A percentile compares a stretch with the other conserved stretches of the same genome.
These are phyloP conservation scores for Pyrenophora seminiperda DNA, from an alignment of 2,329 filamentous ascomycete species.

Conservation along the genomic window DNA sequence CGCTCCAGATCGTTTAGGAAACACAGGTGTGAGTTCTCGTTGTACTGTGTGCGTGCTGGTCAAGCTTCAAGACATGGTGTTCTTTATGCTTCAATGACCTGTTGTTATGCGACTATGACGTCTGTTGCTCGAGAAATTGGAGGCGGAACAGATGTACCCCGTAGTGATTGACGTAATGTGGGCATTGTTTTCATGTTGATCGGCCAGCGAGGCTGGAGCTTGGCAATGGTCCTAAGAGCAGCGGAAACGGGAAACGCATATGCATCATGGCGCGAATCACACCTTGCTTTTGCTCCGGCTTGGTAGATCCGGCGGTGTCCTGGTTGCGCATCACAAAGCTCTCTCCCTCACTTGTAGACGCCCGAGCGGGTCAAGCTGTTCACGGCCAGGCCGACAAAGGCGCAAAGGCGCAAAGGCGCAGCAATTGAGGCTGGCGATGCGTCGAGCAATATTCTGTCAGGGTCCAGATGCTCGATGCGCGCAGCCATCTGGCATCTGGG, in stretches of 20 bases:
- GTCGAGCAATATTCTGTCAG: conserved; percentile 6
- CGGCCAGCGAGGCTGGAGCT: conserved; percentile 14
- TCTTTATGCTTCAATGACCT: too few relatives aligned
- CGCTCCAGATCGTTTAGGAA: too few relatives aligned
- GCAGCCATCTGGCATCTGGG: conserved; percentile 2
- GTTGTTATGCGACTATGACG: too few relatives aligned
- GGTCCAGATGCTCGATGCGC: conserved; percentile 21
- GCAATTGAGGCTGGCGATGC: conserved; percentile 21
- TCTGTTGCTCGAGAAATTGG: not conserved
- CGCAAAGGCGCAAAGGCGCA: conserved; percentile 1
- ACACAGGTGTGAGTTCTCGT: too few relatives aligned
- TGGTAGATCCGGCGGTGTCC: conserved; percentile 6
- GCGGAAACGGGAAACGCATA: conserved; percentile 7
- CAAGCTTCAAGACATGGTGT: not conserved
- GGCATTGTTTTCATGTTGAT: conserved; percentile 17
- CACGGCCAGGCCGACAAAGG: not conserved
- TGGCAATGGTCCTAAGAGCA: conserved; percentile 11
- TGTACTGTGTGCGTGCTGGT: too few relatives aligned
- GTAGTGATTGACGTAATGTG: conserved; percentile 18
- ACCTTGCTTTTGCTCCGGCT: conserved; percentile 12
- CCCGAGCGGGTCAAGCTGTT: conserved; percentile 15
- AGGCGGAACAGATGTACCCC: too few relatives aligned
- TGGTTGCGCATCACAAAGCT: conserved; percentile 4
- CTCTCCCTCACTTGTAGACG: conserved; percentile 6
- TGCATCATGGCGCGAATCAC: conserved; percentile 15